Evolutionary conservation across 2,329 filamentous ascomycete genomes (phyloP), one percentile per base, ranked within the genome.

Genomic region (Diaporthe helianthi): DNA sequence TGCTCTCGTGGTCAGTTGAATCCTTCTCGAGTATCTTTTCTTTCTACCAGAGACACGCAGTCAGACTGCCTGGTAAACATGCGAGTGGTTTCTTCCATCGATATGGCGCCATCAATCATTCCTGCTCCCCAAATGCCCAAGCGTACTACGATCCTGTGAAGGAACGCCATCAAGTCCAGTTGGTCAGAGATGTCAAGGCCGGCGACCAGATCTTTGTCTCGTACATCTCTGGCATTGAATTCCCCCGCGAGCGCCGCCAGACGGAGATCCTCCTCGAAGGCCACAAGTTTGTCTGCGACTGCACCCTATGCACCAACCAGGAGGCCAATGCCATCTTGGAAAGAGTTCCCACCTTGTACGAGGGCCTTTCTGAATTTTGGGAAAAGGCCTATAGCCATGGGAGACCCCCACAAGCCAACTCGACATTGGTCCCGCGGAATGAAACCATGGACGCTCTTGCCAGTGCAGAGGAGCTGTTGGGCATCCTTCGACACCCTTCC

Each of bases 51-150:
- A 29, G 12, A 6, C 36, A 55, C 61, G 53, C 33, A 4, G 38
- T 58, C 10, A 24, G 41, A 4, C 52, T 63, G 46, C 52, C 49
- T 24, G 22, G 17, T 13, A 29, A 49, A 29, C 31, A 53, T 9
- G 53, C 58, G 8, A 47, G 46, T 5, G 69, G 60, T 12, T 13
- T 71, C 15, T 71, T 69, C 47, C n/a, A 51, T 9, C 19, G 41
- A 26, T 29, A 65, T 33, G 51, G 60, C 5, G 66, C 65, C 15
- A 36, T 75, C 51, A 74, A 75, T 53, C 73, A 74, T 60, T 72
- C 71, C 5, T 75, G 73, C 63, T 53, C 54, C 5, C 71, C 73
- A 19, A 75, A 75, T 31, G 72, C 71, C 24, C 71, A 69, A 33
- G 61, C 69, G 46, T 65, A 68, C 47, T 73, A 71, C 65, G 72